phyloP scores from a whole-genome alignment of 371 early-diverging fungal genomes.

The Spiromyces aspiralis region DNA sequence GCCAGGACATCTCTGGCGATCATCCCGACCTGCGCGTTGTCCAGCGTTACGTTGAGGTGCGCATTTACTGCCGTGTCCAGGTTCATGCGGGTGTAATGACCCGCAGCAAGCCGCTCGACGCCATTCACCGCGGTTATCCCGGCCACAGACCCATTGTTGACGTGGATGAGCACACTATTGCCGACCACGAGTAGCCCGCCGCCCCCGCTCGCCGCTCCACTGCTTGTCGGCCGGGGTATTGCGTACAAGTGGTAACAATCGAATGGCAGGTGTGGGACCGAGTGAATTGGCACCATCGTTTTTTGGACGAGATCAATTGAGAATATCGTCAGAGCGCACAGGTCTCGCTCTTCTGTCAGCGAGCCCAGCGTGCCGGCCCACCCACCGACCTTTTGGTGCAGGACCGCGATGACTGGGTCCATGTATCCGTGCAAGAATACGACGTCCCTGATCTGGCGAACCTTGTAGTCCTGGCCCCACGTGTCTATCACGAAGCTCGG shows the following conservation, averaged over 20 bases:
- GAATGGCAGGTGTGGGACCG: slow-evolving; percentile 61
- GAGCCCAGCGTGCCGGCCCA: slow-evolving; percentile 86
- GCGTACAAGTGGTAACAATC: slow-evolving; percentile 55
- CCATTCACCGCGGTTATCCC: background rate
- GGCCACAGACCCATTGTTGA: slow-evolving; percentile 58
- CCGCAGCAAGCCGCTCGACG: background rate
- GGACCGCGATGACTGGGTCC: slow-evolving; percentile 86
- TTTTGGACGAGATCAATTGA: slow-evolving; percentile 67
- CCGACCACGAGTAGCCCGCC: slow-evolving; percentile 74
- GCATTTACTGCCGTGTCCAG: background rate
- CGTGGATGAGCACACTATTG: slow-evolving; percentile 63
- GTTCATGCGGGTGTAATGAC: background rate
- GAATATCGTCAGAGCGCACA: slow-evolving; percentile 59
- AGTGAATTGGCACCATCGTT: slow-evolving; percentile 61
- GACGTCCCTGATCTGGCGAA: slow-evolving; percentile 75
- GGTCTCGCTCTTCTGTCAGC: slow-evolving; percentile 54
- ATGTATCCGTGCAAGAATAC: slow-evolving; percentile 77
- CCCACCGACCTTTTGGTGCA: slow-evolving; percentile 64
- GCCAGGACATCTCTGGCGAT: background rate
- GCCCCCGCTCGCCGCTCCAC: no score
- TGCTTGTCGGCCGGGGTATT: slow-evolving; percentile 66
- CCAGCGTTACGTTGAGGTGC: background rate
- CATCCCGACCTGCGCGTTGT: background rate
- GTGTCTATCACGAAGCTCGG: slow-evolving; percentile 71
- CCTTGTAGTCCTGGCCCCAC: slow-evolving; percentile 42